Evolutionary conservation across 2,329 filamentous ascomycete genomes (phyloP), one percentile per base, ranked within the genome.

Genomic region (Xylariaceae sp.): DNA sequence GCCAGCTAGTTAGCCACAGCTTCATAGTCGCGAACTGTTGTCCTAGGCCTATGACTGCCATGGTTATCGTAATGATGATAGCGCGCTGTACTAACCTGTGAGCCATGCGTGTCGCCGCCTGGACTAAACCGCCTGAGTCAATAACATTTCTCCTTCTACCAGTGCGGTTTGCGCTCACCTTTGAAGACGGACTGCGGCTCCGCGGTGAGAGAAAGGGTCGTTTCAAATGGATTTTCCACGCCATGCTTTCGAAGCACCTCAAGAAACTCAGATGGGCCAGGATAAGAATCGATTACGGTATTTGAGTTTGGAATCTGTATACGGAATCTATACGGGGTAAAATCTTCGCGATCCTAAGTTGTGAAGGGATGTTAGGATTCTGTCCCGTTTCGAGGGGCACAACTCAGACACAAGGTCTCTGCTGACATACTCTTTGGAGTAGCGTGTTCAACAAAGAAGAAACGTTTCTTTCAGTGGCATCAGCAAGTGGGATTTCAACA

Each of bases 401-500:
- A 12, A 26, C 3, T 5, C 16, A 21, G 41, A 21, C 13, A 16
- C 21, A 43, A 41, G 34, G 13, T 13, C 21, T 13, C n/a, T 34
- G 26, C 46, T 34, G 52, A 67, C 76, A 61, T 77, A 87, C 86
- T 76, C 86, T 83, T 65, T 85, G 87, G 68, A 95, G 80, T 40
- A 96, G 74, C 2, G 88, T 90, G 70, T 96, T 97, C 51, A 96
- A 72, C 0, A 96, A 78, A 9, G 92, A 80, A 49, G 94, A 92
- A 3, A 97, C 80, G 63, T 96, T 96, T 75, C 90, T 92, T 58
- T 94, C 89, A 7, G 83, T 87, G 1, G 92, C 88, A 74, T 96
- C 88, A 53, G 86, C 87, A 30, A 96, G 81, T 12, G 90, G 86
- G 40, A 96, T 86, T 63, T 86, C 79, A 46, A 86, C 68, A 74